Percentiles rank a stretch among this genome's conserved stretches.
These are phyloP conservation scores for Ambrosia hybrid DNA, from an alignment of 140 eudicot genomes.

Conservation along the genomic window DNA sequence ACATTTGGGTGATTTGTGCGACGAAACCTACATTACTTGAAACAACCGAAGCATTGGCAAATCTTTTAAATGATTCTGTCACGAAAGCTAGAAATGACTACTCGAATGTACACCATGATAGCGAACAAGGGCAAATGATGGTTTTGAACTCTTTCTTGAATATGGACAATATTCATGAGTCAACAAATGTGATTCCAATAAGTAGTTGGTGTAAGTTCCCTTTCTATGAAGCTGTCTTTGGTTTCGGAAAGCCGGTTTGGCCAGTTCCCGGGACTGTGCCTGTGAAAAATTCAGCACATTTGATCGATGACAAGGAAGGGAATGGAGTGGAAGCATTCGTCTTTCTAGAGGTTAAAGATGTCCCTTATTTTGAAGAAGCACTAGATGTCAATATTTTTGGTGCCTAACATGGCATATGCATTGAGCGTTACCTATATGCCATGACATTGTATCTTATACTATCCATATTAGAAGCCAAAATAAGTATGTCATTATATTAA, in stretches of 20 bases:
- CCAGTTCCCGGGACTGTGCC: neutral
- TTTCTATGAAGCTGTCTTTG: conserved; percentile 33
- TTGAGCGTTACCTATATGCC: too few species aligned
- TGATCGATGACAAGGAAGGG: conserved; percentile 24
- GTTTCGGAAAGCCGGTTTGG: conserved; percentile 35
- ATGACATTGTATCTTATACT: too few species aligned
- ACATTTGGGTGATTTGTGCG: conserved; percentile 2
- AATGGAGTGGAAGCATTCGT: conserved; percentile 38
- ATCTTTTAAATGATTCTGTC: neutral
- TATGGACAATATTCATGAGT: neutral
- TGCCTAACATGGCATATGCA: neutral
- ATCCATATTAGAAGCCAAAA: too few species aligned
- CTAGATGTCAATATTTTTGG: neutral
- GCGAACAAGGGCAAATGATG: conserved; percentile 5
- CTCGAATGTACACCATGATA: neutral
- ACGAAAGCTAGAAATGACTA: conserved; percentile 8
- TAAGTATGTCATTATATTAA: too few species aligned
- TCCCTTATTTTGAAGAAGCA: conserved; percentile 13
- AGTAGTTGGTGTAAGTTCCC: conserved; percentile 34
- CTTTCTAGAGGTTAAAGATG: conserved; percentile 19
- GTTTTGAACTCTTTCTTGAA: conserved; percentile 14
- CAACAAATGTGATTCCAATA: conserved; percentile 17
- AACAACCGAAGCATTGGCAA: conserved; percentile 19
- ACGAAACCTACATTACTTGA: neutral
- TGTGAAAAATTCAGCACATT: neutral